Base-by-base conservation (phyloP, 2,329 filamentous ascomycete species). In the Colletotrichum scovillei region DNA sequence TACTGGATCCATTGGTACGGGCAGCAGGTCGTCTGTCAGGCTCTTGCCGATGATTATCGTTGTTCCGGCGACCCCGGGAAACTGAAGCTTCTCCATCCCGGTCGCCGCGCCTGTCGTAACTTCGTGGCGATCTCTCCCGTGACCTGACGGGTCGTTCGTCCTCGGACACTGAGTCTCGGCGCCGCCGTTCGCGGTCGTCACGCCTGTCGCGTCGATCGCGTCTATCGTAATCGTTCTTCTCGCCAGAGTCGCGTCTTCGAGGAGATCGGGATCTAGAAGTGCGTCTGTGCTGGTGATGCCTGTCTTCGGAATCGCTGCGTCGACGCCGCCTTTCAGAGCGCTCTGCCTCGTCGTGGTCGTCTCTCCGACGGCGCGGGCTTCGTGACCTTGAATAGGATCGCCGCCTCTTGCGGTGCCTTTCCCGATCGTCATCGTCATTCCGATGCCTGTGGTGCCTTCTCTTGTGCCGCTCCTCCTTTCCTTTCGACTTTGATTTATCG, bases 331-430 rank as follows among this genome's bases (percentile, higher is more conserved):
- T 72, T 55, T 75, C 78, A 35, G 77, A 76, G 2, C 74, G 69
- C 11, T 79, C 76, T 4, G 78, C 76, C 2, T 81, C 81, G 30
- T 79, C 79, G 12, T 80, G 81, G 28, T 79, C 79, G 49, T 80
- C 71, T 38, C 75, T 75, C 14, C 75, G 78, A 4, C 82, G 68
- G 49, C 78, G 79, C 2, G 85, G 86, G 67, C 86, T 88, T 60
- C 81, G 79, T 14, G 86, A 87, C 38, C 83, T 82, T 1, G 87
- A 88, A 65, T 84, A 76, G 1, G 85, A 90, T 52, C 86, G 84
- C 59, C 85, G 76, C 49, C 68, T 81, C 63, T 81, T 82, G 67
- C 83, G 81, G 26, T 82, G 81, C 72, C 83, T 81, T 30, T 86
- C 82, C 14, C 81, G 77, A 28, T 84, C 85, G 75, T 77, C 80